Evolutionary conservation across 257 asterid genomes (phyloP).

Genomic region (Solanum appendiculatum): DNA sequence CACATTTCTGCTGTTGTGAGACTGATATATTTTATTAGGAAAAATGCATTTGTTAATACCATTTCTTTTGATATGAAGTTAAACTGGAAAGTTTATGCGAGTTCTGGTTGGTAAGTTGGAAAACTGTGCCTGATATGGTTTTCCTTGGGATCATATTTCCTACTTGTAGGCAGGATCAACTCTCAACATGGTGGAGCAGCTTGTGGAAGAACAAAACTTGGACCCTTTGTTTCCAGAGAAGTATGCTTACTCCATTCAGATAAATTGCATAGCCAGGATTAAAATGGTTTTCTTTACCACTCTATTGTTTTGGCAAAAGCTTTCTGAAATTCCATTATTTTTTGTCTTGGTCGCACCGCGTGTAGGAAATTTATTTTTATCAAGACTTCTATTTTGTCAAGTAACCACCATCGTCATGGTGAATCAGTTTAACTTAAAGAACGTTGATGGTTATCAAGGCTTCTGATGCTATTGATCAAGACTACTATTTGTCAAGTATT

Average conservation of each 20-base stretch:
- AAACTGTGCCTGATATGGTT: background rate
- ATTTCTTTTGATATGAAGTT: background rate
- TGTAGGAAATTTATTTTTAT: background rate
- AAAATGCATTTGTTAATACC: background rate
- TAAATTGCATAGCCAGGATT: background rate
- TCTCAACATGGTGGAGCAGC: conserved; percentile 66
- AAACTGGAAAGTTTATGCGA: background rate
- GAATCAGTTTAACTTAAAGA: background rate
- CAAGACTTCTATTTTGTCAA: too few species aligned
- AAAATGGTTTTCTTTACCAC: background rate
- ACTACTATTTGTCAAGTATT: conserved; percentile 3
- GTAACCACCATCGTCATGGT: background rate
- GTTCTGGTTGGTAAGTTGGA: background rate
- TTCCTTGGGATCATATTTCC: background rate
- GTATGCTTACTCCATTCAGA: conserved; percentile 7
- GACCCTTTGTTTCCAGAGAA: conserved; percentile 42
- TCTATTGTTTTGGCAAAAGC: background rate
- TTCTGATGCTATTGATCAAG: background rate
- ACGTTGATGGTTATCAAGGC: background rate
- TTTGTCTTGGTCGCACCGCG: background rate
- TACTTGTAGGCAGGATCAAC: conserved; percentile 39
- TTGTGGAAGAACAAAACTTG: conserved; percentile 61
- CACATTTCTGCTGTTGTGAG: background rate
- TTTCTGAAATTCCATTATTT: background rate
- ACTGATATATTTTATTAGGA: background rate